Percentiles rank a stretch among this genome's conserved stretches.
These are phyloP conservation scores for Pisolithus thermaeus DNA, from an alignment of 1,284 basidiomycete species.

Conservation along the genomic window DNA sequence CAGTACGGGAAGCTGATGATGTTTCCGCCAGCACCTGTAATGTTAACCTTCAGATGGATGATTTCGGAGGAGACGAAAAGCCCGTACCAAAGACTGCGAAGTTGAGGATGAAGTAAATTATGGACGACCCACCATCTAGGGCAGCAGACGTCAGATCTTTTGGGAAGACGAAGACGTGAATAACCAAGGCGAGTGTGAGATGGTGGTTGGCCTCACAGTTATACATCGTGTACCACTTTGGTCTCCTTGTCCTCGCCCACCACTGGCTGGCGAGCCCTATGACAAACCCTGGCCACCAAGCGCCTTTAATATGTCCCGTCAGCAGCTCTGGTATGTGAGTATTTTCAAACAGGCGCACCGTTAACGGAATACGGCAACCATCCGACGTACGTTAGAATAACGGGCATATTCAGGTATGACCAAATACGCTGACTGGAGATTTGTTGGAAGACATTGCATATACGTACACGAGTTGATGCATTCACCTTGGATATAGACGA, in stretches of 20 bases:
- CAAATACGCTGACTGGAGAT: slow-evolving; percentile 29
- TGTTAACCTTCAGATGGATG: neutral
- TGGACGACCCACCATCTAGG: slow-evolving; percentile 11
- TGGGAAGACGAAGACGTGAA: neutral
- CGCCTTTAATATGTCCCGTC: slow-evolving; percentile 3
- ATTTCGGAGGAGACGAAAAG: neutral
- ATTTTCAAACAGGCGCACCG: slow-evolving; percentile 31
- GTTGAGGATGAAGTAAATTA: slow-evolving; percentile 12
- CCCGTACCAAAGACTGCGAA: slow-evolving; percentile 11
- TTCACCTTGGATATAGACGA: slow-evolving; percentile 30
- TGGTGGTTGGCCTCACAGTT: slow-evolving; percentile 6
- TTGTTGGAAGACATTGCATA: slow-evolving; percentile 10
- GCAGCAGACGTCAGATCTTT: slow-evolving; percentile 11
- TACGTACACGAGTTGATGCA: slow-evolving; percentile 4
- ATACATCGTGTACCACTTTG: slow-evolving; percentile 33
- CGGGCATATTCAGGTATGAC: slow-evolving; percentile 44
- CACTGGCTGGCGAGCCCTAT: slow-evolving; percentile 44
- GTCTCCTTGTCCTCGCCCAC: slow-evolving; percentile 41
- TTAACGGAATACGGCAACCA: slow-evolving; percentile 53
- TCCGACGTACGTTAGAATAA: slow-evolving; percentile 46
- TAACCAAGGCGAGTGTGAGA: neutral
- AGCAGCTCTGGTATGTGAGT: slow-evolving; percentile 18
- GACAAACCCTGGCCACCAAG: slow-evolving; percentile 41
- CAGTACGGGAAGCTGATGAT: slow-evolving; percentile 9
- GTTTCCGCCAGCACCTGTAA: slow-evolving; percentile 8